These are phyloP conservation scores for Amaranthus hypochondriacus DNA, from an alignment of 148 eudicot species.

Conservation along the genomic window DNA sequence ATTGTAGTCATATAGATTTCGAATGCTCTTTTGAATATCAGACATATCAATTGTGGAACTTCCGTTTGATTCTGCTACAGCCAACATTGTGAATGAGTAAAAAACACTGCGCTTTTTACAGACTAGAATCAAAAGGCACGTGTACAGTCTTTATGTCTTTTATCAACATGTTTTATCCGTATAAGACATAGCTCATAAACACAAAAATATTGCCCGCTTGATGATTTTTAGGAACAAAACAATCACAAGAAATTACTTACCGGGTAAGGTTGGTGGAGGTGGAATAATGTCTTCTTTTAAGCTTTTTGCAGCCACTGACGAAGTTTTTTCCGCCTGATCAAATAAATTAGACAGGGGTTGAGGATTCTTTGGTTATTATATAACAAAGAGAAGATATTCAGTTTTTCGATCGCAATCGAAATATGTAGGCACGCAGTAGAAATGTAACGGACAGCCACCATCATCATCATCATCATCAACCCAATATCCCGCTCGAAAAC, in stretches of 20 bases:
- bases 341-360: background rate
- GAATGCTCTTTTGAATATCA: constrained; percentile 50
- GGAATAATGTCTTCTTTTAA: constrained; percentile 30
- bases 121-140: too few relatives aligned
- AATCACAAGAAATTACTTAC: constrained; percentile 19
- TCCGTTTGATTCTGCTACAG: constrained; percentile 21
- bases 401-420: too few relatives aligned
- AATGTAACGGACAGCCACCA: too few relatives aligned
- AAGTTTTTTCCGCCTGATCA: constrained; percentile 32
- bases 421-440: too few relatives aligned
- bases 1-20: constrained; percentile 57
- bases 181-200: too few relatives aligned
- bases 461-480: too few relatives aligned
- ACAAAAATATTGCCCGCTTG: too few relatives aligned
- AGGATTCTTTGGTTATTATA: too few relatives aligned
- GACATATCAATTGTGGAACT: constrained; percentile 21
- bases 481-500: too few relatives aligned
- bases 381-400: too few relatives aligned
- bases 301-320: constrained; percentile 26
- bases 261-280: constrained; percentile 36
- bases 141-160: too few relatives aligned
- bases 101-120: background rate
- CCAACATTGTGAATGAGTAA: constrained; percentile 8
- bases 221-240: background rate
- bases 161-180: too few relatives aligned